phyloP scores from a whole-genome alignment of 192 early-diverging fungal genomes.

The Backusella morwellensis region DNA sequence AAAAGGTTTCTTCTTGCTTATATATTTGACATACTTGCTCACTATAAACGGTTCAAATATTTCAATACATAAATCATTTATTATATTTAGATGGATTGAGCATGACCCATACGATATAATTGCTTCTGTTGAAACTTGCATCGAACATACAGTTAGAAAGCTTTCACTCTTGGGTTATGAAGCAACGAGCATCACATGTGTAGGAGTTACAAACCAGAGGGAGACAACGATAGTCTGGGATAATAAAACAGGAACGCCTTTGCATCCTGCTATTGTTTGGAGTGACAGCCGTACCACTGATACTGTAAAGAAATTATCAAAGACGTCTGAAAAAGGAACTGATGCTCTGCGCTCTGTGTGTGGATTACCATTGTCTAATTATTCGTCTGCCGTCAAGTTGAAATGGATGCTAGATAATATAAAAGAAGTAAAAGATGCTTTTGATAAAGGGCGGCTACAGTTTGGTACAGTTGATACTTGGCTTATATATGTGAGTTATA shows the following conservation, averaged over 20 bases:
- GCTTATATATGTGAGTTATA: constrained; percentile 75
- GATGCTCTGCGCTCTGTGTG: constrained; percentile 56
- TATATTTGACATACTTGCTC: not conserved
- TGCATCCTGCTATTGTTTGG: constrained; percentile 91
- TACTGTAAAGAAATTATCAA: constrained; percentile 65
- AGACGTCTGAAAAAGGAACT: constrained; percentile 34
- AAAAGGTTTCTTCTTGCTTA: not conserved
- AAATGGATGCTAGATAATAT: constrained; percentile 91
- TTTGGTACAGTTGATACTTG: constrained; percentile 95
- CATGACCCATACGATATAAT: constrained; percentile 81
- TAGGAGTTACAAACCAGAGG: constrained; percentile 95
- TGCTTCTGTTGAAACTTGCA: constrained; percentile 63
- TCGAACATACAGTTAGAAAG: constrained; percentile 62
- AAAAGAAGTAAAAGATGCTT: constrained; percentile 64
- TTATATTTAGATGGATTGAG: constrained; percentile 72
- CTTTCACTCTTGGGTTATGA: constrained; percentile 59
- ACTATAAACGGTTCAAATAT: not conserved
- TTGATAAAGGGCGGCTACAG: constrained; percentile 66
- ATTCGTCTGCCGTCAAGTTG: constrained; percentile 90
- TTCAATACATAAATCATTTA: not conserved
- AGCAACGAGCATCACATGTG: constrained; percentile 51
- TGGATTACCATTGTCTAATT: constrained; percentile 91
- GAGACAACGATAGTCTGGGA: constrained; percentile 94
- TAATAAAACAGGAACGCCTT: constrained; percentile 67
- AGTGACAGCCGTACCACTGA: constrained; percentile 80